Percentiles rank a stretch among this genome's conserved stretches.
Conservation (phyloP, 202 grass and related monocot species). For the Zizania palustris region DNA sequence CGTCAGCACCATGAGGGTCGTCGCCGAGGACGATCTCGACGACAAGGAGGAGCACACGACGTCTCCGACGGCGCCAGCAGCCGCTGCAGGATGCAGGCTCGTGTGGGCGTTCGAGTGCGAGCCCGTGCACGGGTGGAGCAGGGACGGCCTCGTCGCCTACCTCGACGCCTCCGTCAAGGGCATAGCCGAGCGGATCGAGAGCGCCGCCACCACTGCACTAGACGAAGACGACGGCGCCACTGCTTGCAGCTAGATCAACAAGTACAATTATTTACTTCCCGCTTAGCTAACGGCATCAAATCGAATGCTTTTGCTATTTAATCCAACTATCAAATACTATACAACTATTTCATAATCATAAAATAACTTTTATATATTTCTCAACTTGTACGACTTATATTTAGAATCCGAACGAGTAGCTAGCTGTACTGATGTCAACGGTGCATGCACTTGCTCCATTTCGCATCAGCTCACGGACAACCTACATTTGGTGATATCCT, state of each 20-base stretch:
- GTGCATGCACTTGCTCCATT: too few species aligned
- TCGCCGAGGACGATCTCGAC: not conserved
- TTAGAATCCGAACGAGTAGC: too few species aligned
- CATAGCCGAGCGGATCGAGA: slow-evolving; percentile 63
- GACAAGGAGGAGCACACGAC: not conserved
- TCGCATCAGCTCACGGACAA: too few species aligned
- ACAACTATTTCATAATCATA: too few species aligned
- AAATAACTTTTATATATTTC: too few species aligned
- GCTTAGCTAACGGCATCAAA: too few species aligned
- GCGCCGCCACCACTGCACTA: not conserved
- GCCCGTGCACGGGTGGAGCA: slow-evolving; percentile 63
- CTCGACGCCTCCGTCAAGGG: slow-evolving; percentile 42
- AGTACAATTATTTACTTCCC: too few species aligned
- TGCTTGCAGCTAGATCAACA: not conserved
- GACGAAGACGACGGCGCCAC: not conserved
- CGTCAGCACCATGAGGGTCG: slow-evolving; percentile 49
- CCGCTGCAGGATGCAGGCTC: slow-evolving; percentile 43
- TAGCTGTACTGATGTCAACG: too few species aligned
- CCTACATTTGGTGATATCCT: not conserved
- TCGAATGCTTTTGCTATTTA: too few species aligned
- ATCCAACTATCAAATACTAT: too few species aligned
- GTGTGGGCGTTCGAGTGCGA: slow-evolving; percentile 81
- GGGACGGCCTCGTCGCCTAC: slow-evolving; percentile 51
- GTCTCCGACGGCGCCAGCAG: not conserved
- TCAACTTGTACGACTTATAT: too few species aligned